Evolutionary conservation across 495 filamentous ascomycete species (phyloP), one percentile per base, ranked within the genome.

Genomic region (Aspergillus carlsbadensis): DNA sequence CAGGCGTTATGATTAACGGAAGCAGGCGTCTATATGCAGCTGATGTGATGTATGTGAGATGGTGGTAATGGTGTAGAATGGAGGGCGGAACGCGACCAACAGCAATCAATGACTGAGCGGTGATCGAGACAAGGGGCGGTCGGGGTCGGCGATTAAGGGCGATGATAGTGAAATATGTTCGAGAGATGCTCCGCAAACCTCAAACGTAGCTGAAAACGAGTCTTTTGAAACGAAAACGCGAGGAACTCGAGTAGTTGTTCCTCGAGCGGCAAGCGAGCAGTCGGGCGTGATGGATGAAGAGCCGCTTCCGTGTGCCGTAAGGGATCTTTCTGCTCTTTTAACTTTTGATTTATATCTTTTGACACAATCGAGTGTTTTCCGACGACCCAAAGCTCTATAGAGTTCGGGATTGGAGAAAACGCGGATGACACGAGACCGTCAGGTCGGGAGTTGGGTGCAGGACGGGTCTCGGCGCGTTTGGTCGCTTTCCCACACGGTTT

Each of bases 101-200:
- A 49, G 55, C 42, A 47, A 26, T 42, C 45, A 50, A 51, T 33
- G 46, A 53, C n/a, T 34, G 40, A 37, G 36, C 24, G 47, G 50
- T 37, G 46, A 35, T 40, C 22, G 22, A 57, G 56, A 56, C 24
- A 57, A 22, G 15, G 24, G 35, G 43, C 40, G 37, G 46, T 54
- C 49, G 52, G 48, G 34, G 52, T 52, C 55, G 29, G 35, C 11
- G 35, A 58, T 59, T 62, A 56, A 63, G 45, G 50, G 58, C 54
- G 54, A 56, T 45, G 54, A 54, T 56, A 59, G 54, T 56, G 60
- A 63, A 57, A 61, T 61, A 58, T 33, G 36, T 40, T 54, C 48
- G 60, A 70, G 72, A 68, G 63, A 70, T 78, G 76, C 76, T 71
- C 76, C 76, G 74, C 76, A 78, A 69, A 60, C 65, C 70, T 73